Base-by-base conservation (phyloP, 2,329 filamentous ascomycete genomes). In the Dendryphion nanum region DNA sequence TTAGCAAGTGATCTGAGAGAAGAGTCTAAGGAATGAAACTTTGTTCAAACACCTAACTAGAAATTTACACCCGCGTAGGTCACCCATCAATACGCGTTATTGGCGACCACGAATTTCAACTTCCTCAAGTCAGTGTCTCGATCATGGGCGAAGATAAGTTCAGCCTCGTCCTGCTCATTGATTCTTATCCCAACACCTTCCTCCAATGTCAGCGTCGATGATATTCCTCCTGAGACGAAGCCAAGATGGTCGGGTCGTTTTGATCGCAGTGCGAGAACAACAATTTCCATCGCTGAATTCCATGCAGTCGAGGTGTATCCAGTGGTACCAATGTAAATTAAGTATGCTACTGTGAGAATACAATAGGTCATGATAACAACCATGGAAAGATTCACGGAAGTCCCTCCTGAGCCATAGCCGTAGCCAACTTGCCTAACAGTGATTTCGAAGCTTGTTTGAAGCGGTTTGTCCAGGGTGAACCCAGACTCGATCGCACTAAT, bases 191-290 rank as follows among this genome's bases (percentile, higher is more conserved):
- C 46, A 3, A 51, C 44, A 30, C 16, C 15, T 16, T 43, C n/a
- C 4, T 35, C 21, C 12, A 42, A 48, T 1, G 48, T 51, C n/a
- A 39, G 14, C 18, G 50, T 30, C 0, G 41, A 43, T 13, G 46
- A 31, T 2, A 50, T 17, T 8, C 23, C 23, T 8, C 8, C 23
- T n/a, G 23, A 26, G n/a, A n/a, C n/a, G n/a, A 8, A n/a, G n/a
- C 23, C 50, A 41, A 17, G 44, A 19, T 37, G n/a, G 3, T 41
- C 38, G 4, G 42, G 42, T 13, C 26, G 30, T n/a, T 37, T 42
- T 2, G 48, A 50, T 23, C 48, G 44, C 8, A 54, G 30, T 3
- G 51, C 51, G 3, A 52, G 42, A 6, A 40, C 12, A 2, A 50
- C 30, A 3, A 50, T 32, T 24, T 50, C 48, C 2, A 35, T 41